phyloP scores from a whole-genome alignment of 2,329 filamentous ascomycete species.

The Paecilomyces sp. region DNA sequence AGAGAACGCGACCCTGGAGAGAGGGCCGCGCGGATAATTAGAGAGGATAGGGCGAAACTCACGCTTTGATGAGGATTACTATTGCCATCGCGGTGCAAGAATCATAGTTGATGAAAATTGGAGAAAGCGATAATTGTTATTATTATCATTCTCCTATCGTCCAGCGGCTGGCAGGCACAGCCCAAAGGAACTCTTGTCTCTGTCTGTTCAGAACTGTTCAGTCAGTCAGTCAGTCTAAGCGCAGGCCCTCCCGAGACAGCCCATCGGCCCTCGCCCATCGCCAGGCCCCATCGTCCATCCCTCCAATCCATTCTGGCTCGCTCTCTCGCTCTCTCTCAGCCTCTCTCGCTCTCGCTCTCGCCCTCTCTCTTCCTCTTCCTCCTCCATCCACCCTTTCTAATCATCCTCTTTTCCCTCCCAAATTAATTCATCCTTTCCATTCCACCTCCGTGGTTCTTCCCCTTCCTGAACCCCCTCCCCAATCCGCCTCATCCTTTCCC shows the following conservation, averaged over 20 bases:
- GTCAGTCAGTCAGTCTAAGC: not conserved
- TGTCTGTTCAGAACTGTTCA: not conserved
- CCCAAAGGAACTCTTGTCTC: not conserved
- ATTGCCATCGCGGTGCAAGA: no score
- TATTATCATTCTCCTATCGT: no score
- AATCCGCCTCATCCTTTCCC: constrained; percentile 6
- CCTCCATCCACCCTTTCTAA: constrained; percentile 10
- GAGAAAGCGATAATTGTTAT: no score
- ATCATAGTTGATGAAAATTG: no score
- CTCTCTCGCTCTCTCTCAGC: not conserved
- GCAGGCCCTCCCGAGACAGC: not conserved
- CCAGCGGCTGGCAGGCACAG: no score
- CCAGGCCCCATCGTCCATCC: not conserved
- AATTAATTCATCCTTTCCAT: not conserved
- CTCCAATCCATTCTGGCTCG: not conserved
- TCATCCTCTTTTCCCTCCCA: not conserved
- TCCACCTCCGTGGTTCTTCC: constrained; percentile 3
- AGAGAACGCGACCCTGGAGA: no score
- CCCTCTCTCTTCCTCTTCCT: not conserved
- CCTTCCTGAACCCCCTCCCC: constrained; percentile 11
- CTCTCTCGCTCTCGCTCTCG: not conserved
- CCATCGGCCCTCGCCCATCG: not conserved
- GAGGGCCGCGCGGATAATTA: no score
- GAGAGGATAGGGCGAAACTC: no score
- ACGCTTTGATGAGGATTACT: no score